Conservation (phyloP, 2,329 filamentous ascomycete genomes). For the Ustulina deusta region DNA sequence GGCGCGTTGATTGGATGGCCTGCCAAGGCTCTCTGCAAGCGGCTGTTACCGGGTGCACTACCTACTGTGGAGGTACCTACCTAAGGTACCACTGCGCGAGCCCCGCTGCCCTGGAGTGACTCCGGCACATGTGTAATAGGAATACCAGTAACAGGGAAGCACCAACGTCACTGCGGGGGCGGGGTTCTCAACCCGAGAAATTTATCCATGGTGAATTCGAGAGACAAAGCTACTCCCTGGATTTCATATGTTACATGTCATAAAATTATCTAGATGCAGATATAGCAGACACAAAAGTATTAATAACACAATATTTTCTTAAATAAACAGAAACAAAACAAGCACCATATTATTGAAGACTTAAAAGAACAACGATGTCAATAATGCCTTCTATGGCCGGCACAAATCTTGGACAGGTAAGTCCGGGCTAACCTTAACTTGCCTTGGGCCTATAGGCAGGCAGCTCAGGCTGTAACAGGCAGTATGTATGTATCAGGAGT, state of each 20-base stretch:
- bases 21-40: neutral
- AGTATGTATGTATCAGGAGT: neutral
- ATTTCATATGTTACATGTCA: neutral
- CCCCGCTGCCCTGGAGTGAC: neutral
- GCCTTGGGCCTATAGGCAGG: no score
- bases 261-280: neutral
- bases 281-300: no score
- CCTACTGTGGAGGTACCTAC: neutral
- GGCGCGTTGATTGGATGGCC: slow-evolving; percentile 30
- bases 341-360: neutral
- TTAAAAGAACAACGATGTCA: neutral
- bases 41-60: neutral
- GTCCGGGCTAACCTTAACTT: no score
- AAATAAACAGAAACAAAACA: neutral
- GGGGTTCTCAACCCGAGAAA: slow-evolving; percentile 29
- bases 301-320: no score
- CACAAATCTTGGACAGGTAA: neutral
- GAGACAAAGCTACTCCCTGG: neutral
- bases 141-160: neutral
- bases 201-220: neutral
- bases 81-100: neutral
- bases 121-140: neutral
- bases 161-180: slow-evolving; percentile 39
- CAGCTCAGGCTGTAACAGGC: no score
- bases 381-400: neutral